Evolutionary conservation across 495 filamentous ascomycete species (phyloP).

Genomic region (Penicillium verhagenii): DNA sequence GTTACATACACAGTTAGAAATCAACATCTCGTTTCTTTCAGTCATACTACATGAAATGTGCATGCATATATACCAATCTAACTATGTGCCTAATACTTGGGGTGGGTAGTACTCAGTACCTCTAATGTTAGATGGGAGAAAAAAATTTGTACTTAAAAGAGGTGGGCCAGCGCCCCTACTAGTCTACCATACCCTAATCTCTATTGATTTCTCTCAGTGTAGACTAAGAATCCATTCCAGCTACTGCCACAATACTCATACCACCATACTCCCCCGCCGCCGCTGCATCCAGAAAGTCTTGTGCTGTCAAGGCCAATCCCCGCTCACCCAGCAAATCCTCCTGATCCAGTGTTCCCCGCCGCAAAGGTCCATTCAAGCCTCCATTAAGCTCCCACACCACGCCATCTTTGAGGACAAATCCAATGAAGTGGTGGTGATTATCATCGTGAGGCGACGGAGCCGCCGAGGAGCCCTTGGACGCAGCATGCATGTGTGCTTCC

Average conservation of each 20-base stretch:
- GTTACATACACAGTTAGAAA: not conserved
- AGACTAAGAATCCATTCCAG: conserved; percentile 2
- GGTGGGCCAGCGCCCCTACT: too few species aligned
- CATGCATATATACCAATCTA: not conserved
- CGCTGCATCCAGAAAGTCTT: conserved; percentile 58
- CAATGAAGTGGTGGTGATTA: conserved; percentile 72
- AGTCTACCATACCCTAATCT: too few species aligned
- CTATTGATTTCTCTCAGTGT: too few species aligned
- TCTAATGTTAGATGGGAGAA: too few species aligned
- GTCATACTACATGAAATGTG: too few species aligned
- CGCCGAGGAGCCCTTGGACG: conserved; percentile 61
- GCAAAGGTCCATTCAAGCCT: conserved; percentile 66
- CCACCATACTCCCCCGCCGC: conserved; percentile 53
- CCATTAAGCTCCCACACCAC: conserved; percentile 85
- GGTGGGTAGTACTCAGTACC: too few species aligned
- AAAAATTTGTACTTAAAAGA: too few species aligned
- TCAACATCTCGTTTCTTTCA: too few species aligned
- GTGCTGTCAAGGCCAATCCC: conserved; percentile 62
- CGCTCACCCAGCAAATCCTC: conserved; percentile 70
- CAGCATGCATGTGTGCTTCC: conserved; percentile 66
- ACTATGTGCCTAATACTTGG: not conserved
- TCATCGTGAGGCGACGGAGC: conserved; percentile 63
- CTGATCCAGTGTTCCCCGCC: conserved; percentile 60
- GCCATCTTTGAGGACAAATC: conserved; percentile 70
- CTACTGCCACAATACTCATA: conserved; percentile 62